Evolutionary conservation across 2,329 filamentous ascomycete species (phyloP).

Genomic region (Lachnellula occidentalis): DNA sequence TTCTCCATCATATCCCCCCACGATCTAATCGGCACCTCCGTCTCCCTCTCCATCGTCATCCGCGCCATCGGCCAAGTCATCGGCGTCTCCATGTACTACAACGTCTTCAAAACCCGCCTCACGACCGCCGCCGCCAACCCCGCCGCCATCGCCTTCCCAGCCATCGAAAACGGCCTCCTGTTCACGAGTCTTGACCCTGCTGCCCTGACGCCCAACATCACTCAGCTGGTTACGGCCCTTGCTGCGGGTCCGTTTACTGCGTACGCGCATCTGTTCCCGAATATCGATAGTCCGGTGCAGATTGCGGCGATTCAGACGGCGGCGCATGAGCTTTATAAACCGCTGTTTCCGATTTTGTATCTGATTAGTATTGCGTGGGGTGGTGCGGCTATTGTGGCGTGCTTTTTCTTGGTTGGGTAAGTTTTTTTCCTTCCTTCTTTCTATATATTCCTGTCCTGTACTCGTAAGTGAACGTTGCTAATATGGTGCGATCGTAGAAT

Average conservation of each 20-base stretch:
- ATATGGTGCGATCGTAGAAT: constrained; percentile 39
- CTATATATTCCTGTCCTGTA: neutral
- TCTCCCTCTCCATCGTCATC: constrained; percentile 59
- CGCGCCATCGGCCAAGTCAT: constrained; percentile 60
- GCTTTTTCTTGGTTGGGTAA: neutral
- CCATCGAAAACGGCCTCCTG: constrained; percentile 18
- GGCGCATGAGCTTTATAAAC: constrained; percentile 35
- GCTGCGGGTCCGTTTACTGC: constrained; percentile 34
- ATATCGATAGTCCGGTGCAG: constrained; percentile 42
- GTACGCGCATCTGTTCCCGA: constrained; percentile 1
- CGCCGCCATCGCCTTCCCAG: neutral
- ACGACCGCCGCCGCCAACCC: neutral
- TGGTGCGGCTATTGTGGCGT: constrained; percentile 39
- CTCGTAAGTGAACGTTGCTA: neutral
- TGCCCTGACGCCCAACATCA: constrained; percentile 40
- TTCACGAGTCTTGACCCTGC: constrained; percentile 35
- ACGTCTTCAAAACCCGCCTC: constrained; percentile 41
- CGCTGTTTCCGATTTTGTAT: constrained; percentile 36
- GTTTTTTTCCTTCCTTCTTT: constrained; percentile 35
- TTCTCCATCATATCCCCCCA: constrained; percentile 61
- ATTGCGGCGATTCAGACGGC: constrained; percentile 39
- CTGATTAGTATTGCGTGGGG: constrained; percentile 49
- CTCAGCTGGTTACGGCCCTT: neutral
- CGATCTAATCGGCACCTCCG: constrained; percentile 61
- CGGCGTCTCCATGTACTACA: constrained; percentile 52